phyloP scores from a whole-genome alignment of 805 yeast genomes.

The Saturnispora bothae region DNA sequence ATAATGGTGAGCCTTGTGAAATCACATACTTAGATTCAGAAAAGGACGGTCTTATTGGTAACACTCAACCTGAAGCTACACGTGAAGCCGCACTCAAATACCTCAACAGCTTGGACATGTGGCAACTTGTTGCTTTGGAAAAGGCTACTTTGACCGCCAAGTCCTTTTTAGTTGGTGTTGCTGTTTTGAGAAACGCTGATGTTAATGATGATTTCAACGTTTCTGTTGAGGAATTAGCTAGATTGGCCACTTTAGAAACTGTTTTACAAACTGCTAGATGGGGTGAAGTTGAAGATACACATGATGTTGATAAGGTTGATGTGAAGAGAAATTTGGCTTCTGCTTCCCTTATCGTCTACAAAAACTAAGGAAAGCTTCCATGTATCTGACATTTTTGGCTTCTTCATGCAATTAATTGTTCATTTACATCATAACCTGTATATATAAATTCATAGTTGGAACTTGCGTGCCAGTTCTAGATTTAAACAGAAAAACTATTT shows the following conservation, averaged over 20 bases:
- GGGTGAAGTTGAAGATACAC: slow-evolving; percentile 99
- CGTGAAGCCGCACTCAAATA: slow-evolving; percentile 54
- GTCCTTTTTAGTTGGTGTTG: slow-evolving; percentile 74
- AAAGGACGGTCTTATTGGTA: slow-evolving; percentile 69
- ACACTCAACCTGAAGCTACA: slow-evolving; percentile 53
- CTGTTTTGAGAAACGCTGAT: slow-evolving; percentile 42
- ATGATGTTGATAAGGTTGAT: slow-evolving; percentile 92
- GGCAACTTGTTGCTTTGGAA: slow-evolving; percentile 84
- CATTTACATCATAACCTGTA: too few relatives aligned
- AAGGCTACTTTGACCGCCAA: slow-evolving; percentile 79
- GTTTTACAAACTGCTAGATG: slow-evolving; percentile 78
- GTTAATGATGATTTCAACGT: slow-evolving; percentile 25
- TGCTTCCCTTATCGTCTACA: slow-evolving; percentile 49
- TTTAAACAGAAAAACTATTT: too few relatives aligned
- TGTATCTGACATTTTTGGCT: too few relatives aligned
- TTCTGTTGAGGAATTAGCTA: slow-evolving; percentile 60
- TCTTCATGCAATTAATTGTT: too few relatives aligned
- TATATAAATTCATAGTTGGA: too few relatives aligned
- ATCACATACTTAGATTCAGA: slow-evolving; percentile 71
- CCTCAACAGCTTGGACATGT: slow-evolving; percentile 50
- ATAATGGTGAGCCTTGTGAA: slow-evolving; percentile 23
- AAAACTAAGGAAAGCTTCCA: too few relatives aligned
- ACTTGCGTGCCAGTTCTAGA: too few relatives aligned
- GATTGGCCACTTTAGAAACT: slow-evolving; percentile 71
- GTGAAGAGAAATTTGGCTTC: slow-evolving; percentile 72